Percentiles rank a stretch among this genome's conserved stretches.
Conservation (phyloP, 345 rosid genomes). For the Corchorus capsularis region DNA sequence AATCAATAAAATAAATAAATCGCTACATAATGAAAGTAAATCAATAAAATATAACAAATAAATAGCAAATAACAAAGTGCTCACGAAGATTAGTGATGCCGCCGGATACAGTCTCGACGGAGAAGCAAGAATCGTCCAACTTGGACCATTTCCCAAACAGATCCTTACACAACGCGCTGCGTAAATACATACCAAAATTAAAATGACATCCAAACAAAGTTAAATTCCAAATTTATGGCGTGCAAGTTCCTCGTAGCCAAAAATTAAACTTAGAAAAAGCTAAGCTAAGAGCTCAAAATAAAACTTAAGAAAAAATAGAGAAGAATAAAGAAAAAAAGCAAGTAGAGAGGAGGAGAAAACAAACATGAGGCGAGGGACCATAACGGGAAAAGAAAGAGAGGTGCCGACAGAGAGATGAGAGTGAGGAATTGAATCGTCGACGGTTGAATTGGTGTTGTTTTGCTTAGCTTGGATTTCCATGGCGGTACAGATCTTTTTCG, state of each 20-base stretch:
- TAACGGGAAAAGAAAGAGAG: conserved; percentile 53
- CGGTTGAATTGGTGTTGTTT: neutral
- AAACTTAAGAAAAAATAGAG: neutral
- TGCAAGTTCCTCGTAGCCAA: neutral
- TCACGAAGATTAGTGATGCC: conserved; percentile 94
- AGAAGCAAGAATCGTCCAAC: conserved; percentile 63
- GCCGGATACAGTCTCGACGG: conserved; percentile 77
- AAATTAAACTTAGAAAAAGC: neutral
- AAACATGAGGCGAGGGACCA: conserved; percentile 73
- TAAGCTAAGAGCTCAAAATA: neutral
- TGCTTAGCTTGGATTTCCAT: conserved; percentile 35
- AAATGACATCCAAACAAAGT: conserved; percentile 17
- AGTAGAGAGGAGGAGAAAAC: conserved; percentile 21
- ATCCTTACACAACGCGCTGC: conserved; percentile 81
- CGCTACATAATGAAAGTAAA: neutral
- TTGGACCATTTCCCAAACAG: conserved; percentile 78
- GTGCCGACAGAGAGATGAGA: conserved; percentile 57
- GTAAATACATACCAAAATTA: conserved; percentile 18
- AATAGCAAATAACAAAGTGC: conserved; percentile 22
- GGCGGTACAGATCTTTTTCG: conserved; percentile 46
- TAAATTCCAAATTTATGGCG: neutral
- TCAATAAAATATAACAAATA: neutral
- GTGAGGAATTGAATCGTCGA: conserved; percentile 39
- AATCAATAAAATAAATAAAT: neutral
- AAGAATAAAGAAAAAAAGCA: no score